A percentile compares a stretch with the other conserved stretches of the same genome.
Evolutionary conservation across 768 basidiomycete genomes (phyloP).

Genomic region (Rhodocollybia butyracea): DNA sequence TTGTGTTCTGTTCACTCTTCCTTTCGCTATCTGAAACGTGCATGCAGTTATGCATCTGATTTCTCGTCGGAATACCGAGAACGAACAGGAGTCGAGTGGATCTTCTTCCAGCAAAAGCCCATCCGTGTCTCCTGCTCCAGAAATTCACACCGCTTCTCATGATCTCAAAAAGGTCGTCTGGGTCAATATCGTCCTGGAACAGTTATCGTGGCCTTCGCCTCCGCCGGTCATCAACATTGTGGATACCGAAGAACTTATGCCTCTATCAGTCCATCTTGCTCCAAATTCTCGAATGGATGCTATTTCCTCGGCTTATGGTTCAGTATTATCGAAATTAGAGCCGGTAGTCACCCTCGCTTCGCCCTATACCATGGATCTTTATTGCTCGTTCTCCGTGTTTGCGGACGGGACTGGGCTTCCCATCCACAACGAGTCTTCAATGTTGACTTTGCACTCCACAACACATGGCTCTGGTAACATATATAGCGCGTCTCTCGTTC

Average conservation of each 20-base stretch:
- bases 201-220: constrained; percentile 11
- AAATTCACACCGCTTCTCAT: neutral
- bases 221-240: constrained; percentile 19
- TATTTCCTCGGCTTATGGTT: neutral
- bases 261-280: constrained; percentile 17
- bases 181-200: constrained; percentile 21
- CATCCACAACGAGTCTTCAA: constrained; percentile 41
- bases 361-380: constrained; percentile 35
- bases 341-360: constrained; percentile 51
- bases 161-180: constrained; percentile 16
- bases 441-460: constrained; percentile 23
- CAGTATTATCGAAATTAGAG: constrained; percentile 31
- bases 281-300: constrained; percentile 11
- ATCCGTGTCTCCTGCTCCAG: constrained; percentile 14
- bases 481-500: constrained; percentile 48
- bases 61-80: constrained; percentile 16
- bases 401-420: constrained; percentile 31
- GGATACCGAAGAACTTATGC: constrained; percentile 14
- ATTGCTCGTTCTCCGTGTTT: constrained; percentile 45
- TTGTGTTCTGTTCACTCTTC: constrained; percentile 10
- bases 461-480: constrained; percentile 23
- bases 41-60: constrained; percentile 28
- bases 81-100: neutral
- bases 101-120: neutral
- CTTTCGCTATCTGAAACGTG: neutral